phyloP scores from a whole-genome alignment of 1,284 basidiomycete species.

The Puccinia polysora region DNA sequence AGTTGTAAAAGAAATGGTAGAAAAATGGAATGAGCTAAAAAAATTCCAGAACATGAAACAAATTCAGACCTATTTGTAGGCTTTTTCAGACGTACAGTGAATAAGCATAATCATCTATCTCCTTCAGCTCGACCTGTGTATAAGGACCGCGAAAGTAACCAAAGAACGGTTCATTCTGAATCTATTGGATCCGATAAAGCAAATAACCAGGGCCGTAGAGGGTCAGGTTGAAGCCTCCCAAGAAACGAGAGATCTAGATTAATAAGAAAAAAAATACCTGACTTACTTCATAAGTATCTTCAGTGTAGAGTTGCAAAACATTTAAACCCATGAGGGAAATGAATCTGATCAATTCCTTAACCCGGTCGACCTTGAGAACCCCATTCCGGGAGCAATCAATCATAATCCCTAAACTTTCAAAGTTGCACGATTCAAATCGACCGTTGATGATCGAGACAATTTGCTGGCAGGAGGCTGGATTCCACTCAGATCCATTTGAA shows the following conservation, averaged over 20 bases:
- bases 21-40: background rate
- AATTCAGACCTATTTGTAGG: background rate
- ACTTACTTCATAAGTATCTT: conserved; percentile 42
- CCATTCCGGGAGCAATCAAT: conserved; percentile 55
- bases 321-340: conserved; percentile 53
- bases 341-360: conserved; percentile 51
- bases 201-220: background rate
- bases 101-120: conserved; percentile 53
- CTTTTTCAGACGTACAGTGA: conserved; percentile 44
- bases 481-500: background rate
- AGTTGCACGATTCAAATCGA: conserved; percentile 17
- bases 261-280: background rate
- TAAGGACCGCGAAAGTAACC: conserved; percentile 53
- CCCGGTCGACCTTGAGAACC: conserved; percentile 50
- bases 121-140: conserved; percentile 48
- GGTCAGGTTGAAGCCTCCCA: conserved; percentile 45
- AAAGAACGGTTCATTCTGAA: conserved; percentile 54
- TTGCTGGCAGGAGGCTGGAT: background rate
- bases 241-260: background rate
- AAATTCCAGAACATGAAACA: background rate
- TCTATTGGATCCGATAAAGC: conserved; percentile 43
- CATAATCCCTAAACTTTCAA: conserved; percentile 53
- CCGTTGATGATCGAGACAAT: background rate
- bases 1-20: background rate
- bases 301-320: conserved; percentile 50